Evolutionary conservation across 306 rosid genomes (phyloP).

Genomic region (Neltuma alba): DNA sequence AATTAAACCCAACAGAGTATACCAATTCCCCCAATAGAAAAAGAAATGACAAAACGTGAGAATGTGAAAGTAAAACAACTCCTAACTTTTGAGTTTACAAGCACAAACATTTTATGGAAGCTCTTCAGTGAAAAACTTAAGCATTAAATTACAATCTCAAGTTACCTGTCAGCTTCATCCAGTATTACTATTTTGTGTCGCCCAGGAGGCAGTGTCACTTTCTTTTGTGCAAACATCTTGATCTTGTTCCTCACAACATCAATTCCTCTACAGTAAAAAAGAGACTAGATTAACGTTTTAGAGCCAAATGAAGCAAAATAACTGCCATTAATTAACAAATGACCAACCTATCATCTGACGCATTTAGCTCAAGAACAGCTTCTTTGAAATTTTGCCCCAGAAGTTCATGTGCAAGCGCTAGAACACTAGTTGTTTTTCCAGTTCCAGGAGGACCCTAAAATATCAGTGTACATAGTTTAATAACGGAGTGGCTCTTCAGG

Average conservation of each 20-base stretch:
- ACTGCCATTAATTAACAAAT: not conserved
- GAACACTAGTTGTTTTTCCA: slow-evolving; percentile 92
- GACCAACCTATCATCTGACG: slow-evolving; percentile 88
- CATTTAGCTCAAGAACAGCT: slow-evolving; percentile 91
- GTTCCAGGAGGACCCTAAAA: slow-evolving; percentile 97
- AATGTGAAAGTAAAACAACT: not conserved
- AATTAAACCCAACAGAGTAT: not conserved
- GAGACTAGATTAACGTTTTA: not conserved
- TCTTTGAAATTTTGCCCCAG: slow-evolving; percentile 82
- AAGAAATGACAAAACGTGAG: not conserved
- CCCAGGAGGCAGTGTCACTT: slow-evolving; percentile 81
- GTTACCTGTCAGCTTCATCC: slow-evolving; percentile 97
- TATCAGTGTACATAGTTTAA: slow-evolving; percentile 16
- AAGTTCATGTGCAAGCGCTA: slow-evolving; percentile 92
- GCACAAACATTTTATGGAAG: not conserved
- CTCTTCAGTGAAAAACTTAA: not conserved
- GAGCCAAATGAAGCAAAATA: not conserved
- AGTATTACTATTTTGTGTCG: slow-evolving; percentile 86
- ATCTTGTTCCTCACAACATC: slow-evolving; percentile 98
- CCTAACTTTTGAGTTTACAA: not conserved
- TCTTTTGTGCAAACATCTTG: slow-evolving; percentile 96
- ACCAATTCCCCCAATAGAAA: not conserved
- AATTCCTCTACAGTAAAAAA: slow-evolving; percentile 66
- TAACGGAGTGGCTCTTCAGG: slow-evolving; percentile 1
- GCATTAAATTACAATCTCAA: slow-evolving; percentile 4